Evolutionary conservation across 177 flowering plant genomes (phyloP), one percentile per base, ranked within the genome.

Genomic region (Telopea speciosissima): DNA sequence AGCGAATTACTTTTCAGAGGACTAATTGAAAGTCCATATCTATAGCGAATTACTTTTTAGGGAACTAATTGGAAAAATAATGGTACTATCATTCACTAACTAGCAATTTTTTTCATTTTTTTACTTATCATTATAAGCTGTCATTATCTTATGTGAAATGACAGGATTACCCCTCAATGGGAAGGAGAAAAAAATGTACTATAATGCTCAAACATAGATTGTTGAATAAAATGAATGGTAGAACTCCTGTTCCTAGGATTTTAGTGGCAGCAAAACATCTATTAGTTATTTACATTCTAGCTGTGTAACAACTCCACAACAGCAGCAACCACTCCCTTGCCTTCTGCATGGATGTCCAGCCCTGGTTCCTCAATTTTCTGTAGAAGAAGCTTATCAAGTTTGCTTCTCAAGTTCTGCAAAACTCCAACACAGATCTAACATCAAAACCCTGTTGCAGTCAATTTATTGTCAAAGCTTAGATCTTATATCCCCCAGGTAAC

Each of bases 241-340:
- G 61, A 7, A 58, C 8, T 58, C 58, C n/a, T 52, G 17, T 21
- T 52, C n/a, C 61, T 58, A n/a, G 61, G 22, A n/a, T 58, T 19
- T 8, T 58, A 19, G 14, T 19, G 24, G 7, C 2, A 21, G 22
- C 7, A 66, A 10, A n/a, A 67, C 36, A 49, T 24, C 14, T 25
- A 70, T 56, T 44, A 81, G 70, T 75, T 74, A 3, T 71, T 73
- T 25, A 80, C 67, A 63, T 75, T 79, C 71, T 81, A 86, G 73
- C 83, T 88, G 79, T 87, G 91, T 78, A 95, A 77, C 70, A 95
- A 80, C 81, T 95, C 98, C 45, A 91, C 83, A 1, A 81, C 94
- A 68, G 99, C 99, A 77, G 89, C 81, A 61, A 95, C 99, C 65
- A 95, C 96, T 24, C 90, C 97, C 77, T 84, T 85, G 54, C 98